Conservation (phyloP, 768 basidiomycete genomes). For the Boletales sp. region DNA sequence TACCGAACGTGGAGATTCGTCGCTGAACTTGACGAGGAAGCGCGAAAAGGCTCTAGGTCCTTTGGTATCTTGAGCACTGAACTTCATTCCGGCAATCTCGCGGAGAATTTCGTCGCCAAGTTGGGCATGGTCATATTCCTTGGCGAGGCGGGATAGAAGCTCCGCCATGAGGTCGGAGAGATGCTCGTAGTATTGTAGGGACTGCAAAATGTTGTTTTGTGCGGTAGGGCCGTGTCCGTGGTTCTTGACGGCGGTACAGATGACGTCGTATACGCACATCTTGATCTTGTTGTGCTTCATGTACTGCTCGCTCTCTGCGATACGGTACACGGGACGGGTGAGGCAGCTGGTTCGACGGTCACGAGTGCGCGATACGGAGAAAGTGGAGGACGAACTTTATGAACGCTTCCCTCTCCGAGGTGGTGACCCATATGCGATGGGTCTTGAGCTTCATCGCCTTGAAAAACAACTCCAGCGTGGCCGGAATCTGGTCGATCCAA, state of each 20-base stretch:
- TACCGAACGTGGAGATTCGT: conserved; percentile 73
- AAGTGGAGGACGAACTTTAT: conserved; percentile 46
- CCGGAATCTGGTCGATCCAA: conserved; percentile 76
- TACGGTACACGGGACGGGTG: conserved; percentile 81
- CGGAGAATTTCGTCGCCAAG: conserved; percentile 89
- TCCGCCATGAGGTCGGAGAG: conserved; percentile 94
- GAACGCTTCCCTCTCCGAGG: conserved; percentile 81
- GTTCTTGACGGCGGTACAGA: conserved; percentile 89
- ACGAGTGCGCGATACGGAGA: not conserved
- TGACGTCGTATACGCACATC: conserved; percentile 77
- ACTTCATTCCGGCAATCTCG: conserved; percentile 77
- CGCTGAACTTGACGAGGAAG: conserved; percentile 79
- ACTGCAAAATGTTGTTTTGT: conserved; percentile 88
- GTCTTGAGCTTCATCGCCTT: conserved; percentile 63
- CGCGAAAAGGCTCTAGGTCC: conserved; percentile 80
- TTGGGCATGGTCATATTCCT: conserved; percentile 85
- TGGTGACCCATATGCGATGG: conserved; percentile 89
- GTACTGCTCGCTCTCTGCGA: conserved; percentile 81
- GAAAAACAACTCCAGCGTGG: conserved; percentile 63
- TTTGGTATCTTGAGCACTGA: conserved; percentile 81
- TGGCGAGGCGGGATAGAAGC: conserved; percentile 70
- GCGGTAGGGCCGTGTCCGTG: conserved; percentile 82
- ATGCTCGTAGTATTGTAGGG: conserved; percentile 91
- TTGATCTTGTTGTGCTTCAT: conserved; percentile 79
- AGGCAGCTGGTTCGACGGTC: conserved; percentile 58